These are phyloP conservation scores for Ananas comosus DNA, from an alignment of 176 grass and related monocot species.

Conservation along the genomic window DNA sequence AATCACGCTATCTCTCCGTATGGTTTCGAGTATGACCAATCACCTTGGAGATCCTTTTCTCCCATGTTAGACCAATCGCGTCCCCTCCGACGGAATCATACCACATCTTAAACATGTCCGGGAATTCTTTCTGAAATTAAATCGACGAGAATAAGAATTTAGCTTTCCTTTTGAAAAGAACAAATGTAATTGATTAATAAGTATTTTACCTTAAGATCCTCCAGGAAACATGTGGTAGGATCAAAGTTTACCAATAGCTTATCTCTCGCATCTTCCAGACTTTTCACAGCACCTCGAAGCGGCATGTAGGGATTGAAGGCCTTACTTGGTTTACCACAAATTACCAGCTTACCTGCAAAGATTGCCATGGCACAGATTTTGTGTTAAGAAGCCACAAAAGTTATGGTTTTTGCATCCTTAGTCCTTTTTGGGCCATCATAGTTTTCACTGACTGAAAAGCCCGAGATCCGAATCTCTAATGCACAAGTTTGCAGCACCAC, in stretches of 20 bases:
- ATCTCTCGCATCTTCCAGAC: slow-evolving; percentile 55
- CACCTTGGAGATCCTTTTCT: slow-evolving; percentile 58
- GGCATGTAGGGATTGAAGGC: slow-evolving; percentile 63
- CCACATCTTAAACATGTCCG: slow-evolving; percentile 66
- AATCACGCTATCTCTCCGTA: too few species aligned
- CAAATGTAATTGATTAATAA: background rate
- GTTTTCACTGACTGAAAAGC: too few species aligned
- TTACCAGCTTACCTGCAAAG: slow-evolving; percentile 55
- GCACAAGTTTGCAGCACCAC: too few species aligned
- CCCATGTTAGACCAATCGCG: slow-evolving; percentile 78
- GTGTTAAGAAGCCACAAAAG: too few species aligned
- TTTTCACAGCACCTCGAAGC: slow-evolving; percentile 35
- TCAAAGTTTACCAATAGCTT: slow-evolving; percentile 83
- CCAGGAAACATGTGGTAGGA: slow-evolving; percentile 51
- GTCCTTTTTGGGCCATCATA: too few species aligned
- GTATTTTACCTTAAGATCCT: slow-evolving; percentile 53
- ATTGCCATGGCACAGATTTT: too few species aligned
- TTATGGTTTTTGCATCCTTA: too few species aligned
- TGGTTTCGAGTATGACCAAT: too few species aligned
- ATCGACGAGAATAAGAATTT: slow-evolving; percentile 5
- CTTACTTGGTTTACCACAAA: slow-evolving; percentile 63
- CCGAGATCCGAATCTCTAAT: too few species aligned
- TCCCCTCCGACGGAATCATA: slow-evolving; percentile 87
- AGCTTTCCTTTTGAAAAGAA: background rate
- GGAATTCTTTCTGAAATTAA: slow-evolving; percentile 52